Evolutionary conservation across 2,329 filamentous ascomycete species (phyloP).

Genomic region (Botrytis sinoallii): DNA sequence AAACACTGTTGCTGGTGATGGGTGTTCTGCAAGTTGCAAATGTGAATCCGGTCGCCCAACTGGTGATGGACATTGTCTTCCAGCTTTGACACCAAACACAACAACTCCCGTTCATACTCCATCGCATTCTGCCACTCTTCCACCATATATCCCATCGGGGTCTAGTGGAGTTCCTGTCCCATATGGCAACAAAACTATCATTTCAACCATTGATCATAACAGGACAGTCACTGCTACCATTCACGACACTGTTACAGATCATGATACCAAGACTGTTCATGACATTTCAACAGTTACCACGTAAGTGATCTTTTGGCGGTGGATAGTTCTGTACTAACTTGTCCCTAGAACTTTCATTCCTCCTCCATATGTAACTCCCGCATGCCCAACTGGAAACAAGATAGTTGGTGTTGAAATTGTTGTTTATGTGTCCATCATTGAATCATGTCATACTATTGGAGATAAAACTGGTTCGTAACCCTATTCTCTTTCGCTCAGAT

Average conservation of each 20-base stretch:
- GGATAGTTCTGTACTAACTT: not conserved
- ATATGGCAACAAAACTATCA: slow-evolving; percentile 21
- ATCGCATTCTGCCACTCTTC: slow-evolving; percentile 15
- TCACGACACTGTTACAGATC: slow-evolving; percentile 4
- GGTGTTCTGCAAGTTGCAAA: slow-evolving; percentile 42
- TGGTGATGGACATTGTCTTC: slow-evolving; percentile 32
- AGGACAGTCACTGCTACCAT: slow-evolving; percentile 13
- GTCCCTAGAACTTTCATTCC: slow-evolving; percentile 22
- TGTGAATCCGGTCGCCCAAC: slow-evolving; percentile 37
- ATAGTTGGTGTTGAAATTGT: slow-evolving; percentile 39
- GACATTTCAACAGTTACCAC: slow-evolving; percentile 16
- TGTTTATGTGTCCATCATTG: slow-evolving; percentile 35
- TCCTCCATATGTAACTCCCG: slow-evolving; percentile 25
- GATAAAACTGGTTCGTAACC: slow-evolving; percentile 10
- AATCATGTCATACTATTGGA: slow-evolving; percentile 31
- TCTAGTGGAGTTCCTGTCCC: slow-evolving; percentile 4
- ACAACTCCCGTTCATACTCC: slow-evolving; percentile 16
- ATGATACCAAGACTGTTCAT: slow-evolving; percentile 17
- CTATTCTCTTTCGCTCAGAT: not conserved
- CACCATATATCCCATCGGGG: slow-evolving; percentile 8
- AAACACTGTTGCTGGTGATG: slow-evolving; percentile 38
- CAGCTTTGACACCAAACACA: slow-evolving; percentile 16
- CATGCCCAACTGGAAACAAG: slow-evolving; percentile 19
- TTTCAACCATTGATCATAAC: slow-evolving; percentile 18
- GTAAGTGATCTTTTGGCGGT: not conserved